Percentiles rank a stretch among this genome's conserved stretches.
Evolutionary conservation across 2,329 filamentous ascomycete genomes (phyloP).

Genomic region (Lachnellula cervina): DNA sequence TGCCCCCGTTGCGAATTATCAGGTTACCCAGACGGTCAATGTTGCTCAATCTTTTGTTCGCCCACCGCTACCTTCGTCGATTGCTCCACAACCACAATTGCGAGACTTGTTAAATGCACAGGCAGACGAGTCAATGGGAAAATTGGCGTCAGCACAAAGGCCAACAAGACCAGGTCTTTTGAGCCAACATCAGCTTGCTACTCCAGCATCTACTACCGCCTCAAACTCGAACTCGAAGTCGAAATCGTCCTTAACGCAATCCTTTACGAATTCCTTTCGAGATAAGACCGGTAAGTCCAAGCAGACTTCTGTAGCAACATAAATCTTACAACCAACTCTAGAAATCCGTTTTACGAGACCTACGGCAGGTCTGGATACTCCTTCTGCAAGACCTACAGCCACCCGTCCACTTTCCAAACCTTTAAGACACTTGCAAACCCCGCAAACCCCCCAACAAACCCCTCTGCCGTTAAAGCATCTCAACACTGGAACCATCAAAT

Average conservation of each 20-base stretch:
- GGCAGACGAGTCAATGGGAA: conserved; percentile 27
- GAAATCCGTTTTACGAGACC: conserved; percentile 22
- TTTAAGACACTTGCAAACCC: conserved; percentile 24
- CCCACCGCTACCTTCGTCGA: conserved; percentile 19
- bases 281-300: conserved; percentile 14
- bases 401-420: conserved; percentile 12
- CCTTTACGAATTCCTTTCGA: conserved; percentile 20
- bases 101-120: conserved; percentile 6
- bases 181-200: conserved; percentile 29
- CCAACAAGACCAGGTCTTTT: conserved; percentile 23
- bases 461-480: conserved; percentile 14
- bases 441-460: conserved; percentile 31
- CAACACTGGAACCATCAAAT: conserved; percentile 23
- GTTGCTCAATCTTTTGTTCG: conserved; percentile 20
- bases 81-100: conserved; percentile 13
- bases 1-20: conserved; percentile 12
- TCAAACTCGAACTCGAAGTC: conserved; percentile 10
- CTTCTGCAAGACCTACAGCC: conserved; percentile 14
- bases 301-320: not conserved
- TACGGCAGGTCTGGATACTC: conserved; percentile 19
- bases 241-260: conserved; percentile 17
- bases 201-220: conserved; percentile 27
- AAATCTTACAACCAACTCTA: conserved; percentile 8
- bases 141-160: conserved; percentile 25
- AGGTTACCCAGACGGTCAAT: conserved; percentile 17